These are phyloP conservation scores for Cryphonectria japonica DNA, from an alignment of 2,329 filamentous ascomycete species.

Conservation along the genomic window DNA sequence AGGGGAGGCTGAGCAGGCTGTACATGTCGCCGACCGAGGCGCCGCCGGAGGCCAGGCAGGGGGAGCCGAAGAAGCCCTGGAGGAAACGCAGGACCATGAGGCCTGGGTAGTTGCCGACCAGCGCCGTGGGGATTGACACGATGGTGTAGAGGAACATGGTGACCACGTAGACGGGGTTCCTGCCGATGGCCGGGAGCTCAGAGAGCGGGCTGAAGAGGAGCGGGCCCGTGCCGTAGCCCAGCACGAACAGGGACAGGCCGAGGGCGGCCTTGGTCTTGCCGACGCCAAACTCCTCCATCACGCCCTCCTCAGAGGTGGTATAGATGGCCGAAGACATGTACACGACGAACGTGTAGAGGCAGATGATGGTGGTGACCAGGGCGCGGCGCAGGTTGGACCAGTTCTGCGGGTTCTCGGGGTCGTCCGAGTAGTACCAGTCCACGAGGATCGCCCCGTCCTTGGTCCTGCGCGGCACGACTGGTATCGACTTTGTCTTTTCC, in stretches of 20 bases:
- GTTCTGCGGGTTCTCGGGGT: constrained; percentile 56
- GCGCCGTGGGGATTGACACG: constrained; percentile 65
- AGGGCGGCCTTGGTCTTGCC: constrained; percentile 51
- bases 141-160: constrained; percentile 72
- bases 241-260: constrained; percentile 60
- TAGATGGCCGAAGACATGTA: constrained; percentile 46
- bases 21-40: constrained; percentile 59
- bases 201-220: constrained; percentile 60
- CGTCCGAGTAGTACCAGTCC: constrained; percentile 51
- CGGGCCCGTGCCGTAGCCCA: constrained; percentile 48
- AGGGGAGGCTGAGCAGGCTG: constrained; percentile 58
- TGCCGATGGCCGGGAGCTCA: constrained; percentile 62
- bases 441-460: constrained; percentile 38
- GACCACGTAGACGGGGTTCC: constrained; percentile 69
- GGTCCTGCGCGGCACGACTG: constrained; percentile 37
- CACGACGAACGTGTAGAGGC: constrained; percentile 56
- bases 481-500: constrained; percentile 36
- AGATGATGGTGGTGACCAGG: constrained; percentile 44
- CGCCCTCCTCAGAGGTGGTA: constrained; percentile 40
- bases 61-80: constrained; percentile 68
- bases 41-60: constrained; percentile 64
- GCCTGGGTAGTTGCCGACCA: constrained; percentile 65
- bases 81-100: constrained; percentile 68
- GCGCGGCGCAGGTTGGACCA: constrained; percentile 46
- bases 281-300: constrained; percentile 56